Percentiles rank a stretch among this genome's conserved stretches.
Evolutionary conservation across 2,329 filamentous ascomycete species (phyloP).

Genomic region (Neurospora sp.): DNA sequence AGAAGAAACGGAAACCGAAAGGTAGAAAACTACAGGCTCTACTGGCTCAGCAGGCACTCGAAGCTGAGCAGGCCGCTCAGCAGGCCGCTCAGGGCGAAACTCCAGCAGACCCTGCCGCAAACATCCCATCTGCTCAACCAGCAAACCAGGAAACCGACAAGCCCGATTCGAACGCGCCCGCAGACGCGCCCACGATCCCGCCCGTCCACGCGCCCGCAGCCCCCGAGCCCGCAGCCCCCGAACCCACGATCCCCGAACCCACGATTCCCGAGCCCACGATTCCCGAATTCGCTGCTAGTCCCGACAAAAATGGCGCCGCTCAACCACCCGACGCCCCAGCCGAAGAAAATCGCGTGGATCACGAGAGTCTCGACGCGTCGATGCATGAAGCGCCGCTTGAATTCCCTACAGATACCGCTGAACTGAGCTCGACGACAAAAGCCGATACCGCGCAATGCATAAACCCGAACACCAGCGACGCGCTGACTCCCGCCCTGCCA

Average conservation of each 20-base stretch:
- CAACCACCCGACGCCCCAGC: not conserved
- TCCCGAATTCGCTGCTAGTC: not conserved
- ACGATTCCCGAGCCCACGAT: not conserved
- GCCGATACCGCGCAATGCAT: not conserved
- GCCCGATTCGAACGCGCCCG: not conserved
- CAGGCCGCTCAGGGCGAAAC: not conserved
- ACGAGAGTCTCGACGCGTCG: not conserved
- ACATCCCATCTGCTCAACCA: not conserved
- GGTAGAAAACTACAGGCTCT: not conserved
- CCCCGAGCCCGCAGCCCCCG: not conserved
- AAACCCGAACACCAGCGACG: not conserved
- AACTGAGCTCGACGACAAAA: not conserved
- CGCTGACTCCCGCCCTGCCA: not conserved
- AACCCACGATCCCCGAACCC: not conserved
- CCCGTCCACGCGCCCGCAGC: not conserved
- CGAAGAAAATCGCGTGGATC: not conserved
- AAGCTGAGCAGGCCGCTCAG: not conserved
- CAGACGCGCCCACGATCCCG: not conserved
- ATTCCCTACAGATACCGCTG: not conserved
- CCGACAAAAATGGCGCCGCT: not conserved
- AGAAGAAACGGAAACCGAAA: slow-evolving; percentile 20
- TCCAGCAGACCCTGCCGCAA: not conserved
- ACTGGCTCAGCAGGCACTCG: not conserved
- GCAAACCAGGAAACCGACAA: not conserved
- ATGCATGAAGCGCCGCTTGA: not conserved